Percentiles rank a stretch among this genome's conserved stretches.
phyloP scores from a whole-genome alignment of 2,329 filamentous ascomycete species.

The Monosporascus sp. region DNA sequence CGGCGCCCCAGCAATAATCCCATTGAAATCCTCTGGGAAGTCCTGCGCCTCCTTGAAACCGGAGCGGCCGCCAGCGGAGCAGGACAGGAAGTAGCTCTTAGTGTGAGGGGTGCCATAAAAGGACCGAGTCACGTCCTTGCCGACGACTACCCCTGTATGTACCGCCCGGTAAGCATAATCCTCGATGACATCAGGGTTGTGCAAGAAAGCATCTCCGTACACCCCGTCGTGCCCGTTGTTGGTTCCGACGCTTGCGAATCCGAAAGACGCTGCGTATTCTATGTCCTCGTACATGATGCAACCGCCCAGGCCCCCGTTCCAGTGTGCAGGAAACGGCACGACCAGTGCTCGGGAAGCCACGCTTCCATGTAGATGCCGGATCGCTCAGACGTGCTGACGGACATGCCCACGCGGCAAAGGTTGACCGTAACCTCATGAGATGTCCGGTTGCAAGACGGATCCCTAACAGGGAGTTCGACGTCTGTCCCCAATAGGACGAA shows the following conservation, averaged over 20 bases:
- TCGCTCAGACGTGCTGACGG: slow-evolving; percentile 21
- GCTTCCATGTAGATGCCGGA: slow-evolving; percentile 33
- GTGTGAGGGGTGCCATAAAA: slow-evolving; percentile 37
- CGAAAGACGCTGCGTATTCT: slow-evolving; percentile 31
- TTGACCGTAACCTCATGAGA: slow-evolving; percentile 11
- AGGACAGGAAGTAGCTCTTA: slow-evolving; percentile 50
- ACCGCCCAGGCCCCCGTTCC: slow-evolving; percentile 5
- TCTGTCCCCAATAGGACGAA: slow-evolving; percentile 1
- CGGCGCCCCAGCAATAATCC: slow-evolving; percentile 42
- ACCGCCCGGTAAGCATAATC: slow-evolving; percentile 13
- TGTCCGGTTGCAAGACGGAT: slow-evolving; percentile 23
- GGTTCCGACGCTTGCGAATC: slow-evolving; percentile 3
- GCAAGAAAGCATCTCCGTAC: slow-evolving; percentile 1
- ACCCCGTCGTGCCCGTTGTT: slow-evolving; percentile 8
- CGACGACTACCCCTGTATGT: slow-evolving; percentile 41
- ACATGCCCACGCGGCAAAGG: slow-evolving; percentile 22
- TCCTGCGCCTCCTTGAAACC: slow-evolving; percentile 46
- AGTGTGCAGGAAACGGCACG: slow-evolving; percentile 37
- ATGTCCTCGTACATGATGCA: slow-evolving; percentile 28
- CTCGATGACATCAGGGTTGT: slow-evolving; percentile 4
- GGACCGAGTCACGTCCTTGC: slow-evolving; percentile 40
- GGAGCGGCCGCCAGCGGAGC: slow-evolving; percentile 53
- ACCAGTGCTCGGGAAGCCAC: slow-evolving; percentile 42
- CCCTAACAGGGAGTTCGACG: slow-evolving; percentile 1
- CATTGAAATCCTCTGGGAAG: slow-evolving; percentile 52